Evolutionary conservation across 768 basidiomycete genomes (phyloP), one percentile per base, ranked within the genome.

Genomic region (Suillus variegatus): DNA sequence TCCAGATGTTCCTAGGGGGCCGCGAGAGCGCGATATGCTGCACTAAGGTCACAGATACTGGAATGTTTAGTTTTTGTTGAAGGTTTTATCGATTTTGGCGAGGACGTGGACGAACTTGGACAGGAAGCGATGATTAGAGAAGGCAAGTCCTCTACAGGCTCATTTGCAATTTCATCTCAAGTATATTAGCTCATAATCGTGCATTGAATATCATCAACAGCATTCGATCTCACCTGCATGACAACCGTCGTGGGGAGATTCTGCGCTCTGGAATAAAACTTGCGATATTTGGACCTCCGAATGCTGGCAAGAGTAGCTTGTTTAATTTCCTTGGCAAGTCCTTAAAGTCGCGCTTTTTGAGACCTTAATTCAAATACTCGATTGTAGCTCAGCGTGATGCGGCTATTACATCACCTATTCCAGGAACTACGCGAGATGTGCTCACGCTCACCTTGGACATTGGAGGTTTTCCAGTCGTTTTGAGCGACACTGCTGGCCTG

Each of bases 51-150:
- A 8, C 83, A 86, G 14, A 88, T 93, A 20, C 85, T 97, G 28
- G 81, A 85, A 36, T 91, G 89, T 60, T 84, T 94, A 25, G 88
- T 95, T 13, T 84, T 88, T 67, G 81, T 94, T 5, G 95, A 97
- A 76, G 95, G 95, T 1, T 78, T 96, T 22, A 95, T 97, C 62
- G 95, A 97, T 75, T 97, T 96, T 75, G 93, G 93, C 7, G 95
- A 97, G 77, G 92, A 90, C 36, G 72, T 78, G 16, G 95, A 96
- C 71, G 92, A 93, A 43, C 85, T 96, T 47, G 94, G 76, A 10
- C 75, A 95, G 71, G 90, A 91, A n/a, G 88, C 84, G 10, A 87
- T 94, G 22, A 88, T 86, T 68, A 88, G 88, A 12, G 81, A 85
- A 79, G 92, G 94, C 92, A 63, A 5, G 76, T 51, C 13, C 28